Conservation (phyloP, 2,329 filamentous ascomycete genomes). For the Raffaelea albimanens region DNA sequence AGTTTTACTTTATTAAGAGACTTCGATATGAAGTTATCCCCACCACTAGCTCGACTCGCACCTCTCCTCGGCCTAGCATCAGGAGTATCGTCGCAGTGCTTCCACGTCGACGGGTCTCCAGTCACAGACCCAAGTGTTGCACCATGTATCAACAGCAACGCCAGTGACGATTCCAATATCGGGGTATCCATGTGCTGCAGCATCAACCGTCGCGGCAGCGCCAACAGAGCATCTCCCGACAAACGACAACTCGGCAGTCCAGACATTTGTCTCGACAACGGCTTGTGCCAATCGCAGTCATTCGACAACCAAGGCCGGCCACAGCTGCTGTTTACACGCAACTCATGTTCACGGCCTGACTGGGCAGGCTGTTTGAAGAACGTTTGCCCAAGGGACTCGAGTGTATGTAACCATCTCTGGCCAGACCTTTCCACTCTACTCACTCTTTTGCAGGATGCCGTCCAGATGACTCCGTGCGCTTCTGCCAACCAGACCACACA, state of each 20-base stretch:
- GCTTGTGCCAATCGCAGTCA: constrained; percentile 2
- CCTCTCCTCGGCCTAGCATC: neutral
- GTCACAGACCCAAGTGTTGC: constrained; percentile 5
- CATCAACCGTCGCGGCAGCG: neutral
- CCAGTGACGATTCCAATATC: neutral
- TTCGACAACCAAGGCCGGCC: constrained; percentile 1
- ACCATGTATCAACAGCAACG: constrained; percentile 1
- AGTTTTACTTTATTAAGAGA: too few relatives aligned
- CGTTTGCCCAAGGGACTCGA: constrained; percentile 1
- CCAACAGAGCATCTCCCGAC: neutral
- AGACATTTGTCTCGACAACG: constrained; percentile 5
- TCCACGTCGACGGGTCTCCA: constrained; percentile 5
- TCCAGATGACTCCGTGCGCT: constrained; percentile 2
- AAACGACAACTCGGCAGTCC: too few relatives aligned
- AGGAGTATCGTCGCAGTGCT: constrained; percentile 2
- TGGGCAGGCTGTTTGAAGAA: constrained; percentile 5
- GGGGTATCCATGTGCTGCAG: constrained; percentile 6
- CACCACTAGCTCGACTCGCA: too few relatives aligned
- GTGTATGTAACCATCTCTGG: neutral
- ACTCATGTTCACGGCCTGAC: constrained; percentile 4
- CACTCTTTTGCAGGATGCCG: neutral
- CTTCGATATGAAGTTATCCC: too few relatives aligned
- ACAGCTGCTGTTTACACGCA: constrained; percentile 1
- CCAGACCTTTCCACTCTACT: neutral
- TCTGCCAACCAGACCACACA: constrained; percentile 5